Conservation (phyloP, 805 yeast species). For the Saccharomycopsis guyanensis region DNA sequence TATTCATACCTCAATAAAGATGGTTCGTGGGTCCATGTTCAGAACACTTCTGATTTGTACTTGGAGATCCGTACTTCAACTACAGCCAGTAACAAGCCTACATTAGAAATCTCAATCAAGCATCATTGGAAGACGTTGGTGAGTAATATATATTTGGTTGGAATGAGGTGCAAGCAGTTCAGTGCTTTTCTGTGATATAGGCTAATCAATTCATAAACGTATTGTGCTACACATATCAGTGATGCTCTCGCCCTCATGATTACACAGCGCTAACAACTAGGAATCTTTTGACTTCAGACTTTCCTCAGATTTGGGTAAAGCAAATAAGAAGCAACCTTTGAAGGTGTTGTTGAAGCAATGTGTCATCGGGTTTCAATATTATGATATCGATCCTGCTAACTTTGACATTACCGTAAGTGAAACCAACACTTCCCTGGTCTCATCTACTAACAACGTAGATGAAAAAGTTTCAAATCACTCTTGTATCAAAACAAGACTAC, state of each 20-base stretch:
- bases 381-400: neutral
- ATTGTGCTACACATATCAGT: too few relatives aligned
- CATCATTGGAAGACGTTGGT: neutral
- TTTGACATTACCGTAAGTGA: neutral
- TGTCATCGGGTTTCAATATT: slow-evolving; percentile 8
- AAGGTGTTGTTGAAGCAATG: neutral
- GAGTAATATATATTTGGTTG: too few relatives aligned
- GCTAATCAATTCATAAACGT: too few relatives aligned
- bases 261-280: neutral
- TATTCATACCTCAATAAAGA: slow-evolving; percentile 4
- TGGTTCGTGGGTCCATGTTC: slow-evolving; percentile 9
- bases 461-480: neutral
- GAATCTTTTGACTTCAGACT: neutral
- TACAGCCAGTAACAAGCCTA: neutral
- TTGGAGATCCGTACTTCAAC: neutral
- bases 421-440: too few relatives aligned
- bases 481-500: neutral
- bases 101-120: neutral
- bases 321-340: neutral
- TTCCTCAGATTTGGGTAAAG: neutral
- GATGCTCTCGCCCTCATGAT: too few relatives aligned
- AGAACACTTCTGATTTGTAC: slow-evolving; percentile 4
- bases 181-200: too few relatives aligned
- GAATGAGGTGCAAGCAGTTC: too few relatives aligned
- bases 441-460: neutral